Conservation (phyloP, 2,329 filamentous ascomycete genomes). For the Pestalotiopsis sp. region DNA sequence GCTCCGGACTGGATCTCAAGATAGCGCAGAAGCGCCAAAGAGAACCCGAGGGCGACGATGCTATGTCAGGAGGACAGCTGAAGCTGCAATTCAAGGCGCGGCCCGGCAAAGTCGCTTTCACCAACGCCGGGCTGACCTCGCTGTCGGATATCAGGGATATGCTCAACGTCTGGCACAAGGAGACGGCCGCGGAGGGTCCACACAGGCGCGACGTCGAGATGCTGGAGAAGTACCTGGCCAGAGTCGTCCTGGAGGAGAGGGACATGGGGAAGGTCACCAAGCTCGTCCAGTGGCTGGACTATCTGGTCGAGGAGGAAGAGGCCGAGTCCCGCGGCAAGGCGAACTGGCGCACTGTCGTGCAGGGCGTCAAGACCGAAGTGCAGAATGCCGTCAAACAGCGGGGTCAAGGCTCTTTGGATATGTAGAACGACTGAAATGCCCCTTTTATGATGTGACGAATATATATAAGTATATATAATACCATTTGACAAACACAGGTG, state of each 20-base stretch:
- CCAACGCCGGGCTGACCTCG: conserved; percentile 43
- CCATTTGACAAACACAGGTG: neutral
- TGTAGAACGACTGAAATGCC: conserved; percentile 27
- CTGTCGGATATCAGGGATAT: conserved; percentile 70
- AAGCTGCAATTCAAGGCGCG: conserved; percentile 49
- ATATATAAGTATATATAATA: neutral
- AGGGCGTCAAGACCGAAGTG: conserved; percentile 50
- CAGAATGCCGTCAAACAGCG: conserved; percentile 58
- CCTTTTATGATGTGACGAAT: neutral
- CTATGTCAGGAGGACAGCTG: conserved; percentile 38
- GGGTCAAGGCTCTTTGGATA: conserved; percentile 58
- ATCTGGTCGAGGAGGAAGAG: conserved; percentile 42
- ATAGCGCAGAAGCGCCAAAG: conserved; percentile 23
- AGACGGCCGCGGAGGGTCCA: conserved; percentile 75
- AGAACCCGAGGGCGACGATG: conserved; percentile 18
- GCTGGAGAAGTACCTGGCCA: conserved; percentile 71
- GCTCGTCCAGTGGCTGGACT: conserved; percentile 69
- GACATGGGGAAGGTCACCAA: conserved; percentile 76
- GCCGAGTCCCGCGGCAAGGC: conserved; percentile 32
- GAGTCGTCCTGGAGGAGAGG: conserved; percentile 74
- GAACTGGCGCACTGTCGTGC: conserved; percentile 50
- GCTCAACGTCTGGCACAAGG: conserved; percentile 74
- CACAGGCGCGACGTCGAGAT: conserved; percentile 78
- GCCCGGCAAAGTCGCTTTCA: conserved; percentile 51
- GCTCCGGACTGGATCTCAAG: conserved; percentile 51